These are phyloP conservation scores for Chytriomyces confervae DNA, from an alignment of 192 early-diverging fungal genomes.

Conservation along the genomic window DNA sequence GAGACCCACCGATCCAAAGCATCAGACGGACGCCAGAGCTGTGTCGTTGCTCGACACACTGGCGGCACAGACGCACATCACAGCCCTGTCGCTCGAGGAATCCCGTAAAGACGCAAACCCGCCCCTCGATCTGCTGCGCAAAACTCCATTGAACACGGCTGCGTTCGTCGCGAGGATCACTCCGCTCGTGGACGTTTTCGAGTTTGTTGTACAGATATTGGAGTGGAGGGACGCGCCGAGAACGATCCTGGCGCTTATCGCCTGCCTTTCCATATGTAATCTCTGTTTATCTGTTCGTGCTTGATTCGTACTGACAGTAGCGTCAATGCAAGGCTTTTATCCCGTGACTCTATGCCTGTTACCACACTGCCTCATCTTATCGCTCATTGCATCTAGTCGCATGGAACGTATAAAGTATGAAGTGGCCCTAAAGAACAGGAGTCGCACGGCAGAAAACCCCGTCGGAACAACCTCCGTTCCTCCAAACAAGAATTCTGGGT, in stretches of 20 bases:
- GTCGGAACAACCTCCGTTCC: no score
- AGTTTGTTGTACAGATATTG: constrained; percentile 64
- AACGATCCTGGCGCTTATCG: constrained; percentile 52
- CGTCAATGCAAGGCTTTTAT: constrained; percentile 56
- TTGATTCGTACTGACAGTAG: not conserved
- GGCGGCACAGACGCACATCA: constrained; percentile 54
- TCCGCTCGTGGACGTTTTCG: constrained; percentile 68
- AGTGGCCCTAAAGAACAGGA: constrained; percentile 15
- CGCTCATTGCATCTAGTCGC: constrained; percentile 60
- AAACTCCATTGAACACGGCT: constrained; percentile 72
- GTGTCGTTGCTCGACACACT: constrained; percentile 40
- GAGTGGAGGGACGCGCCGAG: constrained; percentile 74
- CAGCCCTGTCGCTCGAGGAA: constrained; percentile 41
- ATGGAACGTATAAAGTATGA: constrained; percentile 51
- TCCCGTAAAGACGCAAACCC: constrained; percentile 55
- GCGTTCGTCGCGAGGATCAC: constrained; percentile 70
- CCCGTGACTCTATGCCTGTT: constrained; percentile 59
- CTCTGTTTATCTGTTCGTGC: not conserved
- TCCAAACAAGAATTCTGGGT: not conserved
- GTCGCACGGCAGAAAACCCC: not conserved
- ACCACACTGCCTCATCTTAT: constrained; percentile 60
- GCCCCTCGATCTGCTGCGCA: constrained; percentile 67
- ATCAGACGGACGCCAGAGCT: no score
- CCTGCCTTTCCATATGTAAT: constrained; percentile 52
- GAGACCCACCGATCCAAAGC: constrained; percentile 4